Evolutionary conservation across 306 rosid species (phyloP).

Genomic region (Boehmeria nivea): DNA sequence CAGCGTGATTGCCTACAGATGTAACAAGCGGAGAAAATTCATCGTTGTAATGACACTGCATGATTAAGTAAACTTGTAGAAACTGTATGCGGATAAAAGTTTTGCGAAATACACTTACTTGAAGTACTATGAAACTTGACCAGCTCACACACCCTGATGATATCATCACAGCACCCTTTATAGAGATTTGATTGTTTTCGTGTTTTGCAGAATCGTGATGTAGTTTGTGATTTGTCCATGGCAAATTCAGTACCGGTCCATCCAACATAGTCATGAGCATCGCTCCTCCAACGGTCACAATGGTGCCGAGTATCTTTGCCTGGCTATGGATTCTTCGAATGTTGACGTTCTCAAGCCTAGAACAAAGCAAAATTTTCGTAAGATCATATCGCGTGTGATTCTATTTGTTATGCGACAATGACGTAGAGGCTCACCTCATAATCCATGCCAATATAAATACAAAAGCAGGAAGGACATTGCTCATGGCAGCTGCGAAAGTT

Average conservation of each 20-base stretch:
- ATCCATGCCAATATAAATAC: slow-evolving; percentile 58
- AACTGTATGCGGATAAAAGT: background rate
- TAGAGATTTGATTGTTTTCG: slow-evolving; percentile 23
- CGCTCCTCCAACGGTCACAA: slow-evolving; percentile 47
- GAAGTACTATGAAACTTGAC: slow-evolving; percentile 42
- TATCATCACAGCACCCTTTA: slow-evolving; percentile 45
- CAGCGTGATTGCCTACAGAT: slow-evolving; percentile 40
- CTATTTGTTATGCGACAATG: background rate
- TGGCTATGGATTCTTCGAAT: slow-evolving; percentile 28
- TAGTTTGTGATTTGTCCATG: slow-evolving; percentile 25
- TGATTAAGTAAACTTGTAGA: background rate
- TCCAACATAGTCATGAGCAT: slow-evolving; percentile 39
- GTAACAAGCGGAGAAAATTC: background rate
- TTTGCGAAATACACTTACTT: slow-evolving; percentile 19
- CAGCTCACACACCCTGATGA: slow-evolving; percentile 39
- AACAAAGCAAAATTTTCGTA: background rate
- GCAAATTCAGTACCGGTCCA: slow-evolving; percentile 33
- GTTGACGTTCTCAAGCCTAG: slow-evolving; percentile 46
- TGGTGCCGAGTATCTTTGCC: slow-evolving; percentile 41
- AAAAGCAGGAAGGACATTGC: slow-evolving; percentile 52
- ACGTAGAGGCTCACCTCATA: slow-evolving; percentile 5
- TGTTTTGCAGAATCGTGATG: slow-evolving; percentile 18
- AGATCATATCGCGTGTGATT: background rate
- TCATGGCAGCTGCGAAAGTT: slow-evolving; percentile 44
- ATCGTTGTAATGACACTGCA: too few species aligned